Conservation (phyloP, 306 rosid species). For the Cicer yamashitae region DNA sequence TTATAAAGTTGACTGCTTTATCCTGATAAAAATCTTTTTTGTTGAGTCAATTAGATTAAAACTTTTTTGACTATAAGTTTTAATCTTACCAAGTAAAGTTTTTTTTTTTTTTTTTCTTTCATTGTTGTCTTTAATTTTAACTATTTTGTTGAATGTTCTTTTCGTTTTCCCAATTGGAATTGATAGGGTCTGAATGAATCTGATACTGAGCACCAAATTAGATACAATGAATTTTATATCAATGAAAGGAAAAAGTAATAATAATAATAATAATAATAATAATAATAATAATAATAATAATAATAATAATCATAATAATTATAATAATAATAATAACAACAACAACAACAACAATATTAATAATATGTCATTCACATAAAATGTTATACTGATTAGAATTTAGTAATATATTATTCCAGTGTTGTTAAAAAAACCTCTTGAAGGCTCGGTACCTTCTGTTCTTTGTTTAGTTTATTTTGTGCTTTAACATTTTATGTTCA, state of each 20-base stretch:
- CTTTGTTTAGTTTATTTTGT: not conserved
- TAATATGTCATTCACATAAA: constrained; percentile 7
- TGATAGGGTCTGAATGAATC: not conserved
- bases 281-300: not conserved
- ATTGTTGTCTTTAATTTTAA: not conserved
- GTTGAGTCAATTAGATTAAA: too few species aligned
- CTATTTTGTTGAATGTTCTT: constrained; percentile 8
- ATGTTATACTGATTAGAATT: not conserved
- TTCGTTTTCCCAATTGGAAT: constrained; percentile 26
- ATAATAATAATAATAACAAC: too few species aligned
- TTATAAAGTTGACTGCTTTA: too few species aligned
- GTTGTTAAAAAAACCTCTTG: constrained; percentile 14
- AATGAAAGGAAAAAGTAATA: not conserved
- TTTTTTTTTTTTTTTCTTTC: too few species aligned
- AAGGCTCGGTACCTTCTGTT: not conserved
- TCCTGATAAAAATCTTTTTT: too few species aligned
- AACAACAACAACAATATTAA: too few species aligned
- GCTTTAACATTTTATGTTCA: constrained; percentile 10
- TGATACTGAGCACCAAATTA: not conserved
- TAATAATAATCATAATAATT: too few species aligned
- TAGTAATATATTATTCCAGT: constrained; percentile 1
- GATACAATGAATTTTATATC: not conserved
- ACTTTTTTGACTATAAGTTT: too few species aligned
- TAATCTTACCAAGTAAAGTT: too few species aligned
- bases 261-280: too few species aligned